phyloP scores from a whole-genome alignment of 2,329 filamentous ascomycete species.

The Aspergillus viridinutans region DNA sequence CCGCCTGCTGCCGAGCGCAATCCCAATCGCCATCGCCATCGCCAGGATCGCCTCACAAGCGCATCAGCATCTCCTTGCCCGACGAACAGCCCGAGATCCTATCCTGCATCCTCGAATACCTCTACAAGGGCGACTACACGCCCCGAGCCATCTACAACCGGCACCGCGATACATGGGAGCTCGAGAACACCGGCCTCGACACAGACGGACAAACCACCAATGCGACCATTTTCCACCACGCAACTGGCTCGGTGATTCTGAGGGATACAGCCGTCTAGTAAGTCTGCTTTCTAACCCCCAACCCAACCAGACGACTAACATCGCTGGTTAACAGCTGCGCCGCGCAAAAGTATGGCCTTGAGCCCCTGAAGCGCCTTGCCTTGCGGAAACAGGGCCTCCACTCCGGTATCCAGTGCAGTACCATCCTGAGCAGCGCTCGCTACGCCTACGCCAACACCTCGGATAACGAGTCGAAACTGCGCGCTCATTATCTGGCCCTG shows the following conservation, averaged over 20 bases:
- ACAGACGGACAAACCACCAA: conserved; percentile 47
- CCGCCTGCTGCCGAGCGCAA: conserved; percentile 59
- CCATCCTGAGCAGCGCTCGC: conserved; percentile 80
- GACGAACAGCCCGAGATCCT: conserved; percentile 89
- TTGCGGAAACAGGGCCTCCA: conserved; percentile 87
- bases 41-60: conserved; percentile 54
- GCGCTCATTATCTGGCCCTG: conserved; percentile 85
- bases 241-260: conserved; percentile 63
- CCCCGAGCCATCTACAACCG: conserved; percentile 80
- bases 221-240: conserved; percentile 65
- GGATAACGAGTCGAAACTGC: conserved; percentile 82
- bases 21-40: conserved; percentile 39
- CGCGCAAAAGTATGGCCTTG: conserved; percentile 76
- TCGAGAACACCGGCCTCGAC: conserved; percentile 58
- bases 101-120: conserved; percentile 81
- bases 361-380: conserved; percentile 78
- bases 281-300: conserved; percentile 14
- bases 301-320: background rate
- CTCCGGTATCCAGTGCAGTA: conserved; percentile 76
- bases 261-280: conserved; percentile 87
- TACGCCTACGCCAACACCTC: conserved; percentile 87
- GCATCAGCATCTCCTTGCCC: conserved; percentile 73
- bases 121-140: conserved; percentile 93
- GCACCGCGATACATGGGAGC: conserved; percentile 71
- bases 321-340: conserved; percentile 53